Conservation (phyloP, 805 yeast species). For the Torulaspora gathmanii region DNA sequence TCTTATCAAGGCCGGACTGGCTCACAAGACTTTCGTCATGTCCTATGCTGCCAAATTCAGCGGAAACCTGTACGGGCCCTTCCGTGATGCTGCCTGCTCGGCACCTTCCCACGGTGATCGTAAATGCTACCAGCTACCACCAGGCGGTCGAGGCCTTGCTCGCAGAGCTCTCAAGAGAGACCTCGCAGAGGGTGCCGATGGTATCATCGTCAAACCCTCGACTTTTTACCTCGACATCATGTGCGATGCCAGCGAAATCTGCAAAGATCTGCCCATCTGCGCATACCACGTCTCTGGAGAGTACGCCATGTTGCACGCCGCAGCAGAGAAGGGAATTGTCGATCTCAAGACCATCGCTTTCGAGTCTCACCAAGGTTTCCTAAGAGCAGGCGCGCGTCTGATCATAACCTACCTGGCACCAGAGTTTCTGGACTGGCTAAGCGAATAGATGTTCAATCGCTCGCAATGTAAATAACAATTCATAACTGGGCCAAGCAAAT, state of each 20-base stretch:
- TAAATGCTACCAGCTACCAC: conserved; percentile 86
- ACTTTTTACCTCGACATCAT: conserved; percentile 91
- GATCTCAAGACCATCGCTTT: conserved; percentile 74
- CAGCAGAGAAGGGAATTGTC: conserved; percentile 90
- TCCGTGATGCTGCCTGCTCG: conserved; percentile 95
- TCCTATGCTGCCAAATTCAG: conserved; percentile 92
- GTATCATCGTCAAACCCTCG: conserved; percentile 91
- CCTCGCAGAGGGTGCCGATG: conserved; percentile 90
- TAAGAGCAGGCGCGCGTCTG: conserved; percentile 93
- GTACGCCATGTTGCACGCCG: conserved; percentile 96
- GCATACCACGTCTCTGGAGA: conserved; percentile 98
- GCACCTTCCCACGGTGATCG: conserved; percentile 88
- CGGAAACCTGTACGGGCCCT: conserved; percentile 92
- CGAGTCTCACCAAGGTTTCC: conserved; percentile 84
- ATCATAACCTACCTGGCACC: conserved; percentile 93
- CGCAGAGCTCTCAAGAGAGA: conserved; percentile 86
- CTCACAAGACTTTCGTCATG: conserved; percentile 85
- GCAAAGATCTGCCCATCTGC: conserved; percentile 81
- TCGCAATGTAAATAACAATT: neutral
- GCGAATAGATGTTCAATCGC: conserved; percentile 2
- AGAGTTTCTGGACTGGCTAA: conserved; percentile 88
- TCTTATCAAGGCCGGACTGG: conserved; percentile 70
- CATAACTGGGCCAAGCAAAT: neutral
- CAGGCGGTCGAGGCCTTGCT: conserved; percentile 90
- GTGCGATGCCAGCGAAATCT: conserved; percentile 78